phyloP scores from a whole-genome alignment of 2,329 filamentous ascomycete species.

The Aspergillus amoenus region DNA sequence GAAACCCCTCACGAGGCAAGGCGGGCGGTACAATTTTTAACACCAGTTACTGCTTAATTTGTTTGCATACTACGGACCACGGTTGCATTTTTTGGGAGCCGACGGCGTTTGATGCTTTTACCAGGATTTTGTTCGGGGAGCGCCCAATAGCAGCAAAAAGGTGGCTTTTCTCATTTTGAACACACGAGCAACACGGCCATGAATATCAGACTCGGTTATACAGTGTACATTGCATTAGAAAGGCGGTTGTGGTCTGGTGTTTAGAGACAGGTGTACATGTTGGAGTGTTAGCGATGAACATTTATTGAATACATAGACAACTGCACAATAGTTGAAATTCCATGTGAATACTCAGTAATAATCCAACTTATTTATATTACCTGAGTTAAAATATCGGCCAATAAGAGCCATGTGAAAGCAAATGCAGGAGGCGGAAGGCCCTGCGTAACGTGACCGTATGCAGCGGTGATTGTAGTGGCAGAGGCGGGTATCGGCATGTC shows the following conservation, averaged over 20 bases:
- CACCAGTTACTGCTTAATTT: constrained; percentile 4
- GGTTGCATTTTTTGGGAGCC: constrained; percentile 8
- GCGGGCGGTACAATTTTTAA: constrained; percentile 49
- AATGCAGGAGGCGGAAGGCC: constrained; percentile 20
- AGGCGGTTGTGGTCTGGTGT: background rate
- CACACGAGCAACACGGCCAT: constrained; percentile 24
- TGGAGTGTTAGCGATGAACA: background rate
- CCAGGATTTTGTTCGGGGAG: constrained; percentile 6
- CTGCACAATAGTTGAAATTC: background rate
- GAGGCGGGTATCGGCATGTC: constrained; percentile 35
- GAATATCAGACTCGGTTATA: constrained; percentile 13
- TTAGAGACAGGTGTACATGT: background rate
- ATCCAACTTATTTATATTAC: background rate
- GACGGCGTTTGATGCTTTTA: constrained; percentile 9
- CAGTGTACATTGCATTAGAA: constrained; percentile 15
- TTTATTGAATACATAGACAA: background rate
- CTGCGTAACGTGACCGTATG: constrained; percentile 22
- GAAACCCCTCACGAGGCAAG: constrained; percentile 53
- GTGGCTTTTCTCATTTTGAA: constrained; percentile 13
- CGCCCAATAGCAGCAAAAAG: constrained; percentile 10
- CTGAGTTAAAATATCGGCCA: background rate
- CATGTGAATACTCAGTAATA: background rate
- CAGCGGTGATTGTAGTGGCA: constrained; percentile 9
- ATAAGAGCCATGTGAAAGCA: constrained; percentile 1
- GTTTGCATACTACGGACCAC: constrained; percentile 4